Conservation (phyloP, 2,329 filamentous ascomycete genomes). For the Fusarium euwallaceae region DNA sequence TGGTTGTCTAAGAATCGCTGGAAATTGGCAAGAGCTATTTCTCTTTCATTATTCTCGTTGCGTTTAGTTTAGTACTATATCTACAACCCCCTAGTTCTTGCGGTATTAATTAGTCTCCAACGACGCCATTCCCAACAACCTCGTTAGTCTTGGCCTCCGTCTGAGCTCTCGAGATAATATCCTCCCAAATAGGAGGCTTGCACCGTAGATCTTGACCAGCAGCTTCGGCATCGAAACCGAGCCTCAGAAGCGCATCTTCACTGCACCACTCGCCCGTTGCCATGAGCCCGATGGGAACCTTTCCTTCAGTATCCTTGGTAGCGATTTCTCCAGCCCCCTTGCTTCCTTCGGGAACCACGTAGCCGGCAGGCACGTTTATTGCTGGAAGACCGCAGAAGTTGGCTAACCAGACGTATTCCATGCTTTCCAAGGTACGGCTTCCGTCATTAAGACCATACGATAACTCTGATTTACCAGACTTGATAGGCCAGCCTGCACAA, state of each 20-base stretch:
- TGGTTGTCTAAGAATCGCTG: neutral
- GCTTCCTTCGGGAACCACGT: conserved; percentile 54
- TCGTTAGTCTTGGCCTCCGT: conserved; percentile 7
- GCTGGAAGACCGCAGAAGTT: conserved; percentile 64
- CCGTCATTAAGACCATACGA: conserved; percentile 60
- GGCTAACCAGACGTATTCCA: conserved; percentile 65
- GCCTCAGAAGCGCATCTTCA: conserved; percentile 62
- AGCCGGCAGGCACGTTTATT: conserved; percentile 61
- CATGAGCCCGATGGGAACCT: conserved; percentile 67
- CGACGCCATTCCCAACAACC: neutral
- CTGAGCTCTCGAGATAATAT: conserved; percentile 27
- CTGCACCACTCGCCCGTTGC: conserved; percentile 67
- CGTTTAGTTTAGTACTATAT: neutral
- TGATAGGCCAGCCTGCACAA: conserved; percentile 61
- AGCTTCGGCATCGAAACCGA: conserved; percentile 62
- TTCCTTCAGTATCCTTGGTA: conserved; percentile 52
- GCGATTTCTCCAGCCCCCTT: conserved; percentile 49
- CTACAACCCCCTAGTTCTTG: neutral
- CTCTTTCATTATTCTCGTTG: neutral
- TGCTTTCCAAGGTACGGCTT: conserved; percentile 59
- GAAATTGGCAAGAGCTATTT: neutral
- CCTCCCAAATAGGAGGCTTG: conserved; percentile 38
- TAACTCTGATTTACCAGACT: conserved; percentile 51
- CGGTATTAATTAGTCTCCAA: neutral
- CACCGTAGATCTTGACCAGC: conserved; percentile 44